These are phyloP conservation scores for Odontarrhena argentea DNA, from an alignment of 345 rosid genomes.

Conservation along the genomic window DNA sequence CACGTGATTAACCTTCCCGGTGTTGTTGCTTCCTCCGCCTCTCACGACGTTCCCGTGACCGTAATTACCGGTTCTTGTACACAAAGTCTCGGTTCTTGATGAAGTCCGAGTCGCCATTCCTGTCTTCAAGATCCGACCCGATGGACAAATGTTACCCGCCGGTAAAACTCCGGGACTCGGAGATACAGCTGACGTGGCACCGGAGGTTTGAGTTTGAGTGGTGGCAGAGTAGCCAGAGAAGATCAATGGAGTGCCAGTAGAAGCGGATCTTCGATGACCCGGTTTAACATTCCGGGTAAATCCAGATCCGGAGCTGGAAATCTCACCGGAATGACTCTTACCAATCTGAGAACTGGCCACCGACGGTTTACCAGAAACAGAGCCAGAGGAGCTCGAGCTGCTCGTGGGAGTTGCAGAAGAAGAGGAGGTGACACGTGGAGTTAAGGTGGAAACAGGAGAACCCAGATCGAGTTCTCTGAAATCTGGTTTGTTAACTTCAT, in stretches of 20 bases:
- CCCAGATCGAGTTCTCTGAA: constrained; percentile 89
- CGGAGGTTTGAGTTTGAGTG: constrained; percentile 37
- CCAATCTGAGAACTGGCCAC: constrained; percentile 38
- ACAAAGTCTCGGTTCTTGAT: constrained; percentile 59
- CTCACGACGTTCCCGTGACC: constrained; percentile 92
- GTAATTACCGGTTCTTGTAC: constrained; percentile 78
- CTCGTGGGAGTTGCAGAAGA: constrained; percentile 40
- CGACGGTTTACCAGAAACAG: constrained; percentile 38
- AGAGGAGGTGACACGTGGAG: constrained; percentile 46
- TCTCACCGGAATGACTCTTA: constrained; percentile 66
- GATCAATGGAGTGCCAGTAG: constrained; percentile 71
- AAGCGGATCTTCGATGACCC: constrained; percentile 78
- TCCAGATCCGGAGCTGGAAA: constrained; percentile 52
- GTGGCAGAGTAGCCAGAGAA: constrained; percentile 49
- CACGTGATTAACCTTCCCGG: constrained; percentile 38
- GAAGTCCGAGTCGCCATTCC: constrained; percentile 53
- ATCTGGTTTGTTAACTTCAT: constrained; percentile 73
- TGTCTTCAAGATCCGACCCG: constrained; percentile 82
- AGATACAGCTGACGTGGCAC: constrained; percentile 42
- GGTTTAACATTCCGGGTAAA: constrained; percentile 43
- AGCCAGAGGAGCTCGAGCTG: constrained; percentile 41
- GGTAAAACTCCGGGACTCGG: constrained; percentile 55
- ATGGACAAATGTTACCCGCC: constrained; percentile 87
- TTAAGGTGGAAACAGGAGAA: constrained; percentile 86
- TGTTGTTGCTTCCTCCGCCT: constrained; percentile 35